Percentiles rank a stretch among this genome's conserved stretches.
Conservation (phyloP, 2,329 filamentous ascomycete genomes). For the Bimuria novae-zelandiae region DNA sequence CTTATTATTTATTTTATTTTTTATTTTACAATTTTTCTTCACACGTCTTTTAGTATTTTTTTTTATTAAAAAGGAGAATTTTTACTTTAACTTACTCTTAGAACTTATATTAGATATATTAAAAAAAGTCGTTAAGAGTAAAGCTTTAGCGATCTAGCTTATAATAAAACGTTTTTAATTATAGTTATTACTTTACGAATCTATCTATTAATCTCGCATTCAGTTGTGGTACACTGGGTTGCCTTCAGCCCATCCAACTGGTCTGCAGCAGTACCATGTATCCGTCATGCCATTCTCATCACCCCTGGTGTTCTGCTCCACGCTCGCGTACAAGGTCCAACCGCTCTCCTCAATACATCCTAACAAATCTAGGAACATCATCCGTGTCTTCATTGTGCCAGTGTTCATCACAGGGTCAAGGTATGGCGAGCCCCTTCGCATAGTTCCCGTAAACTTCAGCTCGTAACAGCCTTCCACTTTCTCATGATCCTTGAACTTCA, state of each 20-base stretch:
- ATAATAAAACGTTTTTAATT: too few species aligned
- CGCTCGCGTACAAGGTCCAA: constrained; percentile 42
- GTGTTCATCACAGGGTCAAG: constrained; percentile 10
- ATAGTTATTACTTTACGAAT: background rate
- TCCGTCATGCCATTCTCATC: constrained; percentile 12
- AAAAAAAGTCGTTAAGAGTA: too few species aligned
- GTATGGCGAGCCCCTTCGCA: constrained; percentile 30
- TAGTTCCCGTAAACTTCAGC: constrained; percentile 38
- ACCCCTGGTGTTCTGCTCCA: constrained; percentile 30
- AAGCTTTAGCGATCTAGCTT: too few species aligned
- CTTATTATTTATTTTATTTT: too few species aligned
- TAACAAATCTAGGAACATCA: constrained; percentile 37
- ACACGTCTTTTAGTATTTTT: too few species aligned
- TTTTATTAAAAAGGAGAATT: too few species aligned
- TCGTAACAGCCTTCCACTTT: constrained; percentile 18
- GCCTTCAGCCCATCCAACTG: constrained; percentile 10
- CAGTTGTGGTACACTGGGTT: constrained; percentile 13
- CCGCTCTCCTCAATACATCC: constrained; percentile 38
- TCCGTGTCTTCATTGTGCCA: constrained; percentile 30
- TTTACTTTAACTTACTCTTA: too few species aligned
- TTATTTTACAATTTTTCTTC: too few species aligned
- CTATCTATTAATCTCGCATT: background rate
- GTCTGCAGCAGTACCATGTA: constrained; percentile 16
- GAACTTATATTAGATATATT: too few species aligned
- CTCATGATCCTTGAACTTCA: constrained; percentile 9